Conservation (phyloP, 2,329 filamentous ascomycete genomes). For the Alternaria incomplexa region DNA sequence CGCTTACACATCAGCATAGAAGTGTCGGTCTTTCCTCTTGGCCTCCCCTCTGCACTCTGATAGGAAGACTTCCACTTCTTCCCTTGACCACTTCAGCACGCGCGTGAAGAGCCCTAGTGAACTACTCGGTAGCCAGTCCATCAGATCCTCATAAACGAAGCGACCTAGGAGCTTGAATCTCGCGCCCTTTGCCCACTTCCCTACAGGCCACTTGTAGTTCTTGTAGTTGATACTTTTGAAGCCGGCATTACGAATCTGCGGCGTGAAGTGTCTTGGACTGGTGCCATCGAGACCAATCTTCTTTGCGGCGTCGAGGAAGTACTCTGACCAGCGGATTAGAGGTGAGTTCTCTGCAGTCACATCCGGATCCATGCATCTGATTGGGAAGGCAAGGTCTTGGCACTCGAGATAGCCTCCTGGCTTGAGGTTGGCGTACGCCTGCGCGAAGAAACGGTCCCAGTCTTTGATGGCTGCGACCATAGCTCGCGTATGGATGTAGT, state of each 20-base stretch:
- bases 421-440: slow-evolving; percentile 48
- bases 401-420: slow-evolving; percentile 61
- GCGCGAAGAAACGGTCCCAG: slow-evolving; percentile 58
- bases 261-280: slow-evolving; percentile 48
- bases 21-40: slow-evolving; percentile 34
- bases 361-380: slow-evolving; percentile 28
- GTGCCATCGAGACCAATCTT: slow-evolving; percentile 49
- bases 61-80: slow-evolving; percentile 38
- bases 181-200: slow-evolving; percentile 40
- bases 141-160: slow-evolving; percentile 34
- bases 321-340: slow-evolving; percentile 34
- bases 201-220: slow-evolving; percentile 41
- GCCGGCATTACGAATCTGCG: slow-evolving; percentile 28
- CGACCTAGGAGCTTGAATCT: slow-evolving; percentile 36
- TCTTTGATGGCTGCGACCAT: slow-evolving; percentile 62
- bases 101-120: slow-evolving; percentile 36
- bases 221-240: slow-evolving; percentile 38
- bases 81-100: slow-evolving; percentile 34
- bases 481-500: slow-evolving; percentile 63
- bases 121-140: slow-evolving; percentile 35
- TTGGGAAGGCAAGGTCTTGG: slow-evolving; percentile 50
- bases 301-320: slow-evolving; percentile 32
- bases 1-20: slow-evolving; percentile 35
- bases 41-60: slow-evolving; percentile 33
- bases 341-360: slow-evolving; percentile 31